These are phyloP conservation scores for Dictyostelium citrinum DNA, from an alignment of 78 protist genomes.

Conservation along the genomic window DNA sequence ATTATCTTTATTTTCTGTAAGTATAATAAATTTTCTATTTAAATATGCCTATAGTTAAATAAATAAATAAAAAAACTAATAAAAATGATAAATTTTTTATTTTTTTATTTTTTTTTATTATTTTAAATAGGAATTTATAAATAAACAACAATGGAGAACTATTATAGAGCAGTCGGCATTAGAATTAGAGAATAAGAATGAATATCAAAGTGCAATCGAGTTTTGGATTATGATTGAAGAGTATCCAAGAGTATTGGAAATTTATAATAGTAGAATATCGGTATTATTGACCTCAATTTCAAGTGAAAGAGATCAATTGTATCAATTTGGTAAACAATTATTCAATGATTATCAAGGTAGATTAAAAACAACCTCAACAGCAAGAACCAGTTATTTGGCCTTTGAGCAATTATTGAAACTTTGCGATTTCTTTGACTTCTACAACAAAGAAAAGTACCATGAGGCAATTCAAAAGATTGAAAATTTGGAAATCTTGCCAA, in stretches of 20 bases:
- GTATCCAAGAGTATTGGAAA: constrained; percentile 39
- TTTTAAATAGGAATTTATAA: constrained; percentile 14
- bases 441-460: constrained; percentile 1
- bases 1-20: background rate
- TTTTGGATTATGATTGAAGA: constrained; percentile 58
- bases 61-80: background rate
- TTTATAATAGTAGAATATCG: constrained; percentile 41
- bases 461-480: constrained; percentile 34
- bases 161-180: constrained; percentile 55
- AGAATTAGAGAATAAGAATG: background rate
- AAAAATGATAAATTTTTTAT: no score
- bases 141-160: constrained; percentile 31
- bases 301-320: constrained; percentile 21
- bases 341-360: constrained; percentile 6
- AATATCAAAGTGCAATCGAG: constrained; percentile 14
- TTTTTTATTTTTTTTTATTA: no score
- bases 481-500: background rate
- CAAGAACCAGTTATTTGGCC: constrained; percentile 13
- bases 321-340: constrained; percentile 39
- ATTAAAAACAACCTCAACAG: constrained; percentile 7
- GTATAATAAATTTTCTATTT: no score
- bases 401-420: constrained; percentile 52
- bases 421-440: constrained; percentile 28
- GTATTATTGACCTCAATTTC: background rate
- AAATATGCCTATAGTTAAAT: no score